A percentile compares a stretch with the other conserved stretches of the same genome.
phyloP scores from a whole-genome alignment of 1,284 basidiomycete genomes.

The Moesziomyces parantarcticus region DNA sequence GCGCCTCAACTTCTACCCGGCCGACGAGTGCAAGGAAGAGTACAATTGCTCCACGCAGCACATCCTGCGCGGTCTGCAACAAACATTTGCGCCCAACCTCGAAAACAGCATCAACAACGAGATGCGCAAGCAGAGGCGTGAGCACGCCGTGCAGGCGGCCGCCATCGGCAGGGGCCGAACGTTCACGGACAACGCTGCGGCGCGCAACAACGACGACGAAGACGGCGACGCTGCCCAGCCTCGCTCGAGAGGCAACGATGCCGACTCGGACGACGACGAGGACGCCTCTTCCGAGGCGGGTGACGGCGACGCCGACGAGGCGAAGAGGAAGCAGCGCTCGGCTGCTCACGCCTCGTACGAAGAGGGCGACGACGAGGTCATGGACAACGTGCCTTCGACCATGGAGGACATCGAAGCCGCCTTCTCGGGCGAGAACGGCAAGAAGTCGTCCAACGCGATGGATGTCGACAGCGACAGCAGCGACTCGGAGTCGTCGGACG shows the following conservation, averaged over 20 bases:
- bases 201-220: constrained; percentile 51
- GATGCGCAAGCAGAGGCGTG: constrained; percentile 85
- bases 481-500: constrained; percentile 54
- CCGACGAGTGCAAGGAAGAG: constrained; percentile 84
- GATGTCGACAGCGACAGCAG: constrained; percentile 60
- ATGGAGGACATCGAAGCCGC: constrained; percentile 77
- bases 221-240: constrained; percentile 70
- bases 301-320: constrained; percentile 80
- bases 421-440: constrained; percentile 67
- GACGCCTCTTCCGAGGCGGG: constrained; percentile 66
- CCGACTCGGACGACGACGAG: constrained; percentile 56
- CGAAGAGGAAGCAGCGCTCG: constrained; percentile 75
- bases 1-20: constrained; percentile 85
- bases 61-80: constrained; percentile 79
- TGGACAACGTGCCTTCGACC: constrained; percentile 66
- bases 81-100: constrained; percentile 83
- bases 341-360: constrained; percentile 81
- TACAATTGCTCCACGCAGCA: constrained; percentile 82
- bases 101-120: constrained; percentile 88
- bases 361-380: constrained; percentile 67
- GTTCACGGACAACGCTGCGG: constrained; percentile 73
- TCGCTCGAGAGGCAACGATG: constrained; percentile 35
- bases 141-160: constrained; percentile 81
- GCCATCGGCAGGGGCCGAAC: constrained; percentile 76
- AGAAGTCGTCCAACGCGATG: constrained; percentile 27